Base-by-base conservation (phyloP, 306 rosid species). In the Cucurbita argyrosperma region DNA sequence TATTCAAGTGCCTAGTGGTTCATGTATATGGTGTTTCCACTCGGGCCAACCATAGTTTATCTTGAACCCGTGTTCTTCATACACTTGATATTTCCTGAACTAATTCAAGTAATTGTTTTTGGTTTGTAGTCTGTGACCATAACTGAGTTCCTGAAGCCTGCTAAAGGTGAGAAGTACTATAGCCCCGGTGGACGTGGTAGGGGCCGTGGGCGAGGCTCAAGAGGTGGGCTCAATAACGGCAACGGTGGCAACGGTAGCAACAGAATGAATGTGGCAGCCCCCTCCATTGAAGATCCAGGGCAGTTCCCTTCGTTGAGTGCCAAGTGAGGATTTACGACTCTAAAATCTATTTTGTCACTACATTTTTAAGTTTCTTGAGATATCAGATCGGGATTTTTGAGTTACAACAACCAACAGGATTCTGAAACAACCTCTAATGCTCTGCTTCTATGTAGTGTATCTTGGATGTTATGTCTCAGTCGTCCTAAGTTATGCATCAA, bases 141-240 rank as follows among this genome's bases (percentile, higher is more conserved):
- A 69, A 95, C 85, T 1, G 96, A 91, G 87, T 91, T 95, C 70
- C 90, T 95, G 86, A 95, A 95, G 92, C 96, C 92, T 10, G 82
- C 91, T 76, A 97, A 88, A 52, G 99, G 99, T 5, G 96, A 89
- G 83, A 78, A 77, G 78, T 74, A 59, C 85, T 81, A 84, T 35
- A 47, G 1, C 46, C 74, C 86, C 1, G 89, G 97, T 6, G 97
- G 97, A 4, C 97, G 96, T 2, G 90, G 96, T 0, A 79, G 96
- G 53, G 96, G 98, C 8, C 92, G 92, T 39, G 92, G 90, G 15
- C 96, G 98, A 79, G 97, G 90, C 6, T 6, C 94, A 7, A 77
- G 92, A 21, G 97, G 89, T n/a, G 90, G 95, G 53, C 85, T 16
- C 70, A 75, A 76, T 64, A 75, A 74, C 8, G 90, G 87, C 21